These are phyloP conservation scores for Sphagnum contortum DNA, from an alignment of 225 moss, liverwort and hornwort species.

Conservation along the genomic window DNA sequence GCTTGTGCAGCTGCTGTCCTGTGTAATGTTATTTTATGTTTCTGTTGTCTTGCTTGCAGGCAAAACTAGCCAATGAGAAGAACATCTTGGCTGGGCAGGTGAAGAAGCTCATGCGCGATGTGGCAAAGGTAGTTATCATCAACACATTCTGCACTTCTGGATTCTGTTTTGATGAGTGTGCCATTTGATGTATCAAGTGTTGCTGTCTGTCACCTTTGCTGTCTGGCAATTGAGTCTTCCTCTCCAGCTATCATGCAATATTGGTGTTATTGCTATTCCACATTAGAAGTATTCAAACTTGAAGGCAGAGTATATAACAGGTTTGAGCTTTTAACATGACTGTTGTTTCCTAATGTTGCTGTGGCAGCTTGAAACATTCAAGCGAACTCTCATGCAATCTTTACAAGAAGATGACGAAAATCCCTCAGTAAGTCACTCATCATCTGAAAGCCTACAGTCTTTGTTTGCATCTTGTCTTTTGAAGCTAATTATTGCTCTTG, in stretches of 20 bases:
- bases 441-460: not conserved
- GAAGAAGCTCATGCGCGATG: conserved; percentile 87
- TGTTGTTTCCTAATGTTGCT: not conserved
- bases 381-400: conserved; percentile 89
- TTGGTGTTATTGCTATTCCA: too few species aligned
- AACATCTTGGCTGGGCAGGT: conserved; percentile 60
- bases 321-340: too few species aligned
- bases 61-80: conserved; percentile 81
- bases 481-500: not conserved
- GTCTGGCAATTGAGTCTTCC: not conserved
- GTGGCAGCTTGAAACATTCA: conserved; percentile 80
- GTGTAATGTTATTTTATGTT: not conserved
- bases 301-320: too few species aligned
- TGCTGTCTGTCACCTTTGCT: not conserved
- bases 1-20: not conserved
- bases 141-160: too few species aligned
- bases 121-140: conserved; percentile 53
- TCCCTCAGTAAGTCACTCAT: conserved; percentile 28
- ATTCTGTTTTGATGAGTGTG: too few species aligned
- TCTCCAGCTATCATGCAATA: too few species aligned
- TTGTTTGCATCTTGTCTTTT: too few species aligned
- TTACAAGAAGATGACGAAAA: conserved; percentile 75
- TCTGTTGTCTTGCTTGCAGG: conserved; percentile 10
- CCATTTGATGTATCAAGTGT: too few species aligned
- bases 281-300: not conserved